Evolutionary conservation across 2,329 filamentous ascomycete genomes (phyloP), one percentile per base, ranked within the genome.

Genomic region (Phialophora expanda): DNA sequence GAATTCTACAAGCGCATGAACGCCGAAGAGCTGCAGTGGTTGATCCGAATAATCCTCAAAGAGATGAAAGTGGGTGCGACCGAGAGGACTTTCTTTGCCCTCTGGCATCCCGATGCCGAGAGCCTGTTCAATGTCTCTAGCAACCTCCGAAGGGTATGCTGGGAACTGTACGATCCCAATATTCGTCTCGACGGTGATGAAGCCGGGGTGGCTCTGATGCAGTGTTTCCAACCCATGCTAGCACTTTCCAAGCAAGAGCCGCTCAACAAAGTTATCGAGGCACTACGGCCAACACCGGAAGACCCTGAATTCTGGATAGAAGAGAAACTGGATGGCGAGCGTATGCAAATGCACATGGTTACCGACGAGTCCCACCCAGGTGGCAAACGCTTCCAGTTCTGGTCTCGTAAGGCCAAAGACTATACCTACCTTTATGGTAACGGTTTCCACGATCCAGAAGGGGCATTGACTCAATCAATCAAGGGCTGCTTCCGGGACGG

Each of bases 371-470:
- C 77, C 0, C 80, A 87, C 0, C 84, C 87, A 0, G 92, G 93
- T 0, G 91, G 92, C 0, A 87, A 84, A 63, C 83, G 82, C 22
- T 97, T 98, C 76, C 84, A 83, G 34, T 99, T 96, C 77, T 99
- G 93, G 92, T 98, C 94, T 2, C 86, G 95, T 59, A 98, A 96
- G 78, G 94, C 91, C 8, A 98, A 97, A 75, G 91, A 98, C 56
- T 99, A 99, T 73, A 95, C 93, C 0, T 95, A 97, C 73, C 84
- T 99, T 0, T 99, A 99, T 74, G 95, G 95, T 6, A 84, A 87
- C 65, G 86, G 90, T 0, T 85, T 96, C 17, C 79, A 89, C 55
- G 92, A 96, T 70, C 85, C 89, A 5, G 87, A 89, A 48, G 89
- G 90, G 7, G 88, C 93, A 6, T 77, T 98, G 60, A 97, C 94